A percentile compares a stretch with the other conserved stretches of the same genome.
Conservation (phyloP, 164 flowering plant genomes). For the Cinnamomum chago region DNA sequence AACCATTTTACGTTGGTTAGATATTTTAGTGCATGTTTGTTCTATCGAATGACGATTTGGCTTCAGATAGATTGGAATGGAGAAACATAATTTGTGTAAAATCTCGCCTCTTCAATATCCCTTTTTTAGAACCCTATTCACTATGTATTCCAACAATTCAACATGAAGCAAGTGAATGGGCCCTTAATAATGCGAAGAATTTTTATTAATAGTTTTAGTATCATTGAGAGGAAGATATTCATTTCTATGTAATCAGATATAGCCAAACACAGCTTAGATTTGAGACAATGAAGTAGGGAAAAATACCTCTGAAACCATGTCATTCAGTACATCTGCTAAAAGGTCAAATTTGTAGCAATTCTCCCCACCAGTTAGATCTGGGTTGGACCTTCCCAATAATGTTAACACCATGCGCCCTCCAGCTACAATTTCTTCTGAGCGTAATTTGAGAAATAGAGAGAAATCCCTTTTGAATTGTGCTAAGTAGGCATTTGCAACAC, state of each 20-base stretch:
- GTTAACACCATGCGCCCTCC: conserved; percentile 35
- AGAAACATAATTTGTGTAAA: no score
- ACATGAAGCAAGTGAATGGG: no score
- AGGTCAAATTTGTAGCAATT: conserved; percentile 22
- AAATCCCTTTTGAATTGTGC: conserved; percentile 28
- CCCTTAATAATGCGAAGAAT: background rate
- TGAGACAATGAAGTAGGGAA: background rate
- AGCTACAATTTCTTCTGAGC: conserved; percentile 24
- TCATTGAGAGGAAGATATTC: background rate
- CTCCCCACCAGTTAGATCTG: conserved; percentile 20
- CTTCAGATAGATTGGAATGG: no score
- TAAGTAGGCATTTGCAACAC: conserved; percentile 7
- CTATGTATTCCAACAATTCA: no score
- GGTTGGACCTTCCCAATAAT: conserved; percentile 15
- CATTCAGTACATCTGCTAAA: conserved; percentile 20
- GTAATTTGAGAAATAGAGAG: conserved; percentile 21
- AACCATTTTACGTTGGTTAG: no score
- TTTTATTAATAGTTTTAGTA: no score
- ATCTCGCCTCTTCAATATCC: no score
- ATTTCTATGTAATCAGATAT: no score
- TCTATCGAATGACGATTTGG: no score
- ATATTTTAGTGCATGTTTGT: no score
- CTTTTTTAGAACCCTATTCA: no score
- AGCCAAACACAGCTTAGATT: background rate
- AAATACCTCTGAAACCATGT: conserved; percentile 22